Conservation (phyloP, 148 eudicot species). For the Talinum fruticosum region DNA sequence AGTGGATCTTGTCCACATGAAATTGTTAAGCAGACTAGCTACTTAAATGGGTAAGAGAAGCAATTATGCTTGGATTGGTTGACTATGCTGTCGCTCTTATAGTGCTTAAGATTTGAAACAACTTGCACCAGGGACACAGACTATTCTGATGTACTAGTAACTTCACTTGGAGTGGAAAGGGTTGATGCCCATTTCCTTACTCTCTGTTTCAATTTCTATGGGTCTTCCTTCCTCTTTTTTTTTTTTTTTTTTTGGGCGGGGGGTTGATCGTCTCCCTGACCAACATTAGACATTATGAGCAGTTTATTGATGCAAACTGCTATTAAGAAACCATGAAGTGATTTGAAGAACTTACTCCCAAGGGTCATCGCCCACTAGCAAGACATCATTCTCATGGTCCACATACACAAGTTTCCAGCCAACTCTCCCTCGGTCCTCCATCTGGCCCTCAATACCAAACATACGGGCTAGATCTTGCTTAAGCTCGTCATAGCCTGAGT, state of each 20-base stretch:
- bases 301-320: neutral
- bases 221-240: neutral
- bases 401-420: slow-evolving; percentile 98
- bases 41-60: neutral
- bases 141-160: too few relatives aligned
- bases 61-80: neutral
- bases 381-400: slow-evolving; percentile 85
- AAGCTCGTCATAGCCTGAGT: slow-evolving; percentile 84
- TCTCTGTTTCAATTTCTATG: neutral
- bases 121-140: too few relatives aligned
- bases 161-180: neutral
- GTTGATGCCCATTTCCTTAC: neutral
- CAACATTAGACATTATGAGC: neutral
- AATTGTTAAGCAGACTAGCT: neutral
- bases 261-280: too few relatives aligned
- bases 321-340: neutral
- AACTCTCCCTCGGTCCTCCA: slow-evolving; percentile 81
- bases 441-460: slow-evolving; percentile 95
- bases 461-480: slow-evolving; percentile 92
- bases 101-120: neutral
- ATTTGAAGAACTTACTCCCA: slow-evolving; percentile 82
- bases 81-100: neutral
- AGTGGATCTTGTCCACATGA: too few relatives aligned
- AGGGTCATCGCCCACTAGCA: slow-evolving; percentile 97
- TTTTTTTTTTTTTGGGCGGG: too few relatives aligned